These are phyloP conservation scores for Pseudogymnoascus sp. DNA, from an alignment of 2,329 filamentous ascomycete species.

Conservation along the genomic window DNA sequence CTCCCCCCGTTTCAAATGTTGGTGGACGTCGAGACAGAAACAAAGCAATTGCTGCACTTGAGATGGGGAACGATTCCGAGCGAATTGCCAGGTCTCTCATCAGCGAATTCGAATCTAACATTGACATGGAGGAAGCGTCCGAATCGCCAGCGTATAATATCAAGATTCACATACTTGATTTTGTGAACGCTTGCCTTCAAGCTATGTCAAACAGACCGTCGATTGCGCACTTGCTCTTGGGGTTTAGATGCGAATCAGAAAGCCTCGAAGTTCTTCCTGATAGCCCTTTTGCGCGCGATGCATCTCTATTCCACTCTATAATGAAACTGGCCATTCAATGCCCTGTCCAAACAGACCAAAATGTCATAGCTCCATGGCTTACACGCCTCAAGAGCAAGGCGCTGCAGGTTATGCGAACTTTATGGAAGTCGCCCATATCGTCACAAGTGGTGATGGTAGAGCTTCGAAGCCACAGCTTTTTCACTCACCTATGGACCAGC, in stretches of 20 bases:
- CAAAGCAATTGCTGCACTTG: slow-evolving; percentile 80
- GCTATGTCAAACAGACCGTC: slow-evolving; percentile 70
- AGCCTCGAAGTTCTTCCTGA: slow-evolving; percentile 58
- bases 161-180: slow-evolving; percentile 77
- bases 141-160: slow-evolving; percentile 67
- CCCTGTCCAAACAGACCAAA: slow-evolving; percentile 52
- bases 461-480: slow-evolving; percentile 43
- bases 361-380: slow-evolving; percentile 57
- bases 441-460: slow-evolving; percentile 66
- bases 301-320: slow-evolving; percentile 77
- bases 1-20: slow-evolving; percentile 49
- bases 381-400: slow-evolving; percentile 59
- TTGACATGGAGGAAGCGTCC: slow-evolving; percentile 66
- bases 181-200: slow-evolving; percentile 71
- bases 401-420: slow-evolving; percentile 64
- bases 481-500: slow-evolving; percentile 1
- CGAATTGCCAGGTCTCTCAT: slow-evolving; percentile 69
- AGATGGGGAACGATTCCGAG: slow-evolving; percentile 69
- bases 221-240: slow-evolving; percentile 82
- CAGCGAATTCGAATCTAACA: slow-evolving; percentile 54
- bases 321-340: slow-evolving; percentile 62
- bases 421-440: slow-evolving; percentile 80
- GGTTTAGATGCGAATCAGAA: slow-evolving; percentile 70
- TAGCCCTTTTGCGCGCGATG: slow-evolving; percentile 60
- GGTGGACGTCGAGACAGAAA: slow-evolving; percentile 60